phyloP scores from a whole-genome alignment of 106 monocot genomes.

The Dendrobium catenatum region DNA sequence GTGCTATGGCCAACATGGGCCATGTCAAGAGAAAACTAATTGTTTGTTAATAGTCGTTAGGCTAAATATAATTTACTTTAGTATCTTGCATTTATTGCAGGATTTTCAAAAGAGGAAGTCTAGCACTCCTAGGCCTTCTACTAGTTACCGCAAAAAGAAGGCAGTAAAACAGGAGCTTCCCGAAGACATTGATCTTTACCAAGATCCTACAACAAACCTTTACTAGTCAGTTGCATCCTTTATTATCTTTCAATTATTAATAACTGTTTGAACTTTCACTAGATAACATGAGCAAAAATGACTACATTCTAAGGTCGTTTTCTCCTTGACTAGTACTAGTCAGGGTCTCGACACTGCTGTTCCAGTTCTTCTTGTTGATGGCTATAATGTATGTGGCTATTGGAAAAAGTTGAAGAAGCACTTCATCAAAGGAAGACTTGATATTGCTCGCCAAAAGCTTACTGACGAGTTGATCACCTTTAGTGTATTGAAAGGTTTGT shows the following conservation, averaged over 20 bases:
- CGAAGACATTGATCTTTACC: slow-evolving; percentile 60
- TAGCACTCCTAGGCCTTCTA: slow-evolving; percentile 50
- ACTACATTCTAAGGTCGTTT: slow-evolving; percentile 11
- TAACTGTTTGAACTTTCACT: not conserved
- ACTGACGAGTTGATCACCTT: slow-evolving; percentile 78
- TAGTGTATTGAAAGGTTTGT: slow-evolving; percentile 75
- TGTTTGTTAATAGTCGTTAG: not conserved
- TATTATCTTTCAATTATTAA: slow-evolving; percentile 16
- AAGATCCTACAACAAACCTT: slow-evolving; percentile 58
- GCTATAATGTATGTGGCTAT: slow-evolving; percentile 95
- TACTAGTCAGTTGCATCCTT: slow-evolving; percentile 52
- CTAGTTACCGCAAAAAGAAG: slow-evolving; percentile 94
- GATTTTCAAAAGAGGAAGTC: slow-evolving; percentile 58
- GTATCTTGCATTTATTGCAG: slow-evolving; percentile 23
- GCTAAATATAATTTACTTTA: not conserved
- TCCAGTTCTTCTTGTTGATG: slow-evolving; percentile 91
- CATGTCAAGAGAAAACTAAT: not conserved
- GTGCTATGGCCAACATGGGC: not conserved
- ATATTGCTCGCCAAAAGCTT: slow-evolving; percentile 79
- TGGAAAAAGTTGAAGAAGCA: slow-evolving; percentile 93
- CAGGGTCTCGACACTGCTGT: slow-evolving; percentile 67
- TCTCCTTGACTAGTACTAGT: slow-evolving; percentile 58
- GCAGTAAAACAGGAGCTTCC: slow-evolving; percentile 63
- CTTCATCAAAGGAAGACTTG: slow-evolving; percentile 81
- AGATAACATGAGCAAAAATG: not conserved